Base-by-base conservation (phyloP, 805 yeast genomes). In the Lachancea kluyveri region DNA sequence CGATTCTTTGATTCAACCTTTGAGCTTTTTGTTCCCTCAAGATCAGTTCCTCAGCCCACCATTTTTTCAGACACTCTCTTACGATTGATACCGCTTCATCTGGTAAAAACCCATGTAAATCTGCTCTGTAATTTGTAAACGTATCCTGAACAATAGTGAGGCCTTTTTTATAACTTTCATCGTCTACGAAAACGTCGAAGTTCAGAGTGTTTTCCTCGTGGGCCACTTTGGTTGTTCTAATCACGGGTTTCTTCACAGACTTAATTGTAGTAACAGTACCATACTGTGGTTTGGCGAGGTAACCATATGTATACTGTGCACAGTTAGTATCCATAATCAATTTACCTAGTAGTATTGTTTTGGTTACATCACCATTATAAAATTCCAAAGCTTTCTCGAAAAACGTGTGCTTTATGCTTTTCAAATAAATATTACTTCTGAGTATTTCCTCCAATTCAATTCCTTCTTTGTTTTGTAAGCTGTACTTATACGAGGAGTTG, bases 21-120 rank as follows among this genome's bases (percentile, higher is more conserved):
- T 54, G 61, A 0, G 74, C 74, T 14, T 48, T 33, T 2, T 56
- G 42, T 33, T 60, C 67, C 31, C 88, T 48, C 14, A 54, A 50
- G 2, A 44, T 41, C 12, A 66, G 23, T 49, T 82, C 90, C 15
- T 60, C 62, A 1, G 48, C 39, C 90, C 90, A 82, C 92, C 92
- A 82, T 4, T 49, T 54, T 0, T 46, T 25, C 3, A 78, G 47
- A 0, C 67, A 68, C 8, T 23, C 29, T 4, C 48, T 35, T 1
- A 68, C 55, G 2, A 68, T 49, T 2, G 36, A 32, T 5, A 66
- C 41, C 0, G 87, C 85, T 19, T 64, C 66, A 0, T 58, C 43
- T 7, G 74, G 74, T 6, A 56, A 52, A 34, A 67, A 64, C 0
- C 69, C 66, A 51, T 82, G 92, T 6, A 80, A 62, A 56, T 82